phyloP scores from a whole-genome alignment of 1,284 basidiomycete genomes.

The Golubevia sp. region DNA sequence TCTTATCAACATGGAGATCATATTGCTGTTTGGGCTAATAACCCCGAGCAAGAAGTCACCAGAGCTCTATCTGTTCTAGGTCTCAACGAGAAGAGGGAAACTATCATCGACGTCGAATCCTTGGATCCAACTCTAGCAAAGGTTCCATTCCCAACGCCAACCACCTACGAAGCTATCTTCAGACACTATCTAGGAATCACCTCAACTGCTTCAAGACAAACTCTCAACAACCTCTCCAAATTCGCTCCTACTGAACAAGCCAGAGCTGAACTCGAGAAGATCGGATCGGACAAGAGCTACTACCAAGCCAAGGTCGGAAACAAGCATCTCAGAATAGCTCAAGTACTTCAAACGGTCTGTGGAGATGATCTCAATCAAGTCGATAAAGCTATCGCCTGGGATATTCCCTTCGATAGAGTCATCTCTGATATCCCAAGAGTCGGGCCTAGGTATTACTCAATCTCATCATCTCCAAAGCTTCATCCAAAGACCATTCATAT shows the following conservation, averaged over 20 bases:
- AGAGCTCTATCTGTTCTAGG: conserved; percentile 85
- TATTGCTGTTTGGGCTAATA: conserved; percentile 94
- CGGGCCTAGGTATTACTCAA: conserved; percentile 96
- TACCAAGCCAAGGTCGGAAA: conserved; percentile 77
- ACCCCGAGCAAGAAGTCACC: conserved; percentile 88
- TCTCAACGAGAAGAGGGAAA: conserved; percentile 65
- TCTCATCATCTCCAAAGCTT: conserved; percentile 94
- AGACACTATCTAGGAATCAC: conserved; percentile 97
- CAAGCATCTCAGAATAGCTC: conserved; percentile 85
- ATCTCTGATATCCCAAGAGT: conserved; percentile 89
- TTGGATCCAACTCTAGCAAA: conserved; percentile 97
- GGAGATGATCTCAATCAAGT: conserved; percentile 74
- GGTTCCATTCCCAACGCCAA: conserved; percentile 96
- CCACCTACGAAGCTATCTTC: conserved; percentile 90
- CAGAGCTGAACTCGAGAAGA: conserved; percentile 73
- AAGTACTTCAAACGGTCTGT: conserved; percentile 83
- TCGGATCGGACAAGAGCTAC: conserved; percentile 84
- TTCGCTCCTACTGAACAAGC: conserved; percentile 84
- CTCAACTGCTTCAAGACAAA: conserved; percentile 88
- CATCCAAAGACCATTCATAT: conserved; percentile 86
- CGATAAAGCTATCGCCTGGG: conserved; percentile 78
- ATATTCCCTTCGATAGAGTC: conserved; percentile 95
- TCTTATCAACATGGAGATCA: conserved; percentile 99
- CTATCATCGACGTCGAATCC: conserved; percentile 71
- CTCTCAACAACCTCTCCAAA: conserved; percentile 81